Percentiles rank a stretch among this genome's conserved stretches.
phyloP scores from a whole-genome alignment of 768 basidiomycete species.

The Cubamyces lactineus region DNA sequence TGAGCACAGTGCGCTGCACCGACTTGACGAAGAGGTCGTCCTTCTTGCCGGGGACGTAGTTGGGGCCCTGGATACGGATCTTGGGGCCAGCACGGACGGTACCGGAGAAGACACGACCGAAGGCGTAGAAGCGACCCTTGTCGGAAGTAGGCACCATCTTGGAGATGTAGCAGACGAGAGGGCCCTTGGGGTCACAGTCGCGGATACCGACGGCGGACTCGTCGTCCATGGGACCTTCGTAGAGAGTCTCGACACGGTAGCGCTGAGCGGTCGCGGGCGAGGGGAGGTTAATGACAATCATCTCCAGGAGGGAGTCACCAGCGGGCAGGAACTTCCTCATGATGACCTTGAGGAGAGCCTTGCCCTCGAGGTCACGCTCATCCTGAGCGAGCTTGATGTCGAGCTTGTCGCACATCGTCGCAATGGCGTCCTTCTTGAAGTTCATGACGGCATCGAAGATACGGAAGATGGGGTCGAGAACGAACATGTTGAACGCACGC shows the following conservation, averaged over 20 bases:
- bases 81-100: slow-evolving; percentile 97
- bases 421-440: slow-evolving; percentile 92
- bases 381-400: slow-evolving; percentile 87
- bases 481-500: slow-evolving; percentile 98
- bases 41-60: slow-evolving; percentile 98
- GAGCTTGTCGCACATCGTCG: slow-evolving; percentile 91
- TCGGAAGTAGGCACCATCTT: slow-evolving; percentile 99
- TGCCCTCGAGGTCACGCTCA: slow-evolving; percentile 94
- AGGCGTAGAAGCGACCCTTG: slow-evolving; percentile 99
- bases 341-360: slow-evolving; percentile 92
- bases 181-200: slow-evolving; percentile 95
- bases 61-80: slow-evolving; percentile 98
- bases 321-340: slow-evolving; percentile 99
- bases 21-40: slow-evolving; percentile 98
- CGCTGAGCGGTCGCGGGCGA: slow-evolving; percentile 96
- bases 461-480: slow-evolving; percentile 98
- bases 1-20: slow-evolving; percentile 97
- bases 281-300: slow-evolving; percentile 99
- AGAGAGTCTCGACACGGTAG: slow-evolving; percentile 99
- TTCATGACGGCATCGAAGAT: slow-evolving; percentile 99
- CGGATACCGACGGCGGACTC: slow-evolving; percentile 98
- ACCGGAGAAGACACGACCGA: slow-evolving; percentile 99
- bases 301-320: slow-evolving; percentile 97
- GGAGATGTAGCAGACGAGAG: slow-evolving; percentile 97
- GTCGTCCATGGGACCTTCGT: slow-evolving; percentile 99